Evolutionary conservation across 2,329 filamentous ascomycete species (phyloP), one percentile per base, ranked within the genome.

Genomic region (Cryoendolithus antarcticus): DNA sequence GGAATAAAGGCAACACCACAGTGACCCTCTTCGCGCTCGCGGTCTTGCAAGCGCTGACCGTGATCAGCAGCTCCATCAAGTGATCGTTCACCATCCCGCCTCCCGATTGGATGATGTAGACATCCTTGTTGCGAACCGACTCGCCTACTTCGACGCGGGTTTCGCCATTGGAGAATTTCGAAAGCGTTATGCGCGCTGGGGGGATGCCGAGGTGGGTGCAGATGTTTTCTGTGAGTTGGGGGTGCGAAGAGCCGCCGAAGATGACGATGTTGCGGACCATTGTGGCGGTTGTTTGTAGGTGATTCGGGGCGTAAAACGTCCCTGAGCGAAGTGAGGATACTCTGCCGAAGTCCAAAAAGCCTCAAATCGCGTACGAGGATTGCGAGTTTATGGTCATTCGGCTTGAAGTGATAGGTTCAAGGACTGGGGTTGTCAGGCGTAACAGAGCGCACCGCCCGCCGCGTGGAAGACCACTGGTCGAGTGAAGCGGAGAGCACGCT

Each of bases 211-310:
- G 80, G 51, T 86, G 80, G 53, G 82, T 82, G 72, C 84, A 93
- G 58, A 98, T 84, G 45, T 73, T 82, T 53, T 93, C 80, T 49
- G 85, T 83, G 50, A 96, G 76, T 57, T 82, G 71, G 12, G 88
- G 88, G 67, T 96, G 89, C 56, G 88, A 94, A 61, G 83, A 91
- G 45, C 91, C 89, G 52, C 88, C 86, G 48, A 98, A 78, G 46
- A 98, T 75, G 57, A 94, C 85, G 49, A 98, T 86, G 62, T 94
- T 94, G 62, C 88, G 82, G 51, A 95, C 88, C 86, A 95, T 94
- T 2, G 37, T 59, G 35, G 36, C 29, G 31, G 37, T 35, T n/a
- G 40, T 6, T 12, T 30, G 24, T 30, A 33, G 21, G 15, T 4
- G 10, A 5, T 9, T 30, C 10, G 13, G 35, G 31, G 27, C 9